Conservation (phyloP, 768 basidiomycete species). For the Termitomyces sp. region DNA sequence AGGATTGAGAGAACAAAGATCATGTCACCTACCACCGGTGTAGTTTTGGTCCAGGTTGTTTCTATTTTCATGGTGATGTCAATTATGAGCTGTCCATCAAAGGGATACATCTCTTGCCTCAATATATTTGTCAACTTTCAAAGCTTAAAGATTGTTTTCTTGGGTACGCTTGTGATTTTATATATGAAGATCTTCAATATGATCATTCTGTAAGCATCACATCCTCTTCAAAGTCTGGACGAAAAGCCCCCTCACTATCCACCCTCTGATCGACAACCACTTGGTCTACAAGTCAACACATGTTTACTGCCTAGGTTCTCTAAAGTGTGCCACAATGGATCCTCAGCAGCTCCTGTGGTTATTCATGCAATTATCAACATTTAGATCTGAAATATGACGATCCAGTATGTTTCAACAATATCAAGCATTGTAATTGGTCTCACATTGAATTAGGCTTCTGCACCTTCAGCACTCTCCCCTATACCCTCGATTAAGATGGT, state of each 20-base stretch:
- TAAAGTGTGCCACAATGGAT: slow-evolving; percentile 31
- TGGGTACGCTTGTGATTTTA: slow-evolving; percentile 10
- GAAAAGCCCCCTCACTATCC: background rate
- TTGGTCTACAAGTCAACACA: background rate
- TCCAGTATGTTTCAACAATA: slow-evolving; percentile 15
- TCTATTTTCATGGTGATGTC: slow-evolving; percentile 16
- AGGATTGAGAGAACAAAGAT: background rate
- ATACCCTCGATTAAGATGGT: background rate
- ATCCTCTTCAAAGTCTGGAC: background rate
- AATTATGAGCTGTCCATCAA: slow-evolving; percentile 15
- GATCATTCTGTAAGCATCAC: slow-evolving; percentile 8
- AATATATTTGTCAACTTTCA: slow-evolving; percentile 4
- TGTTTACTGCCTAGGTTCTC: slow-evolving; percentile 19
- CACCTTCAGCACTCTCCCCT: background rate
- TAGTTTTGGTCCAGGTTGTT: slow-evolving; percentile 8
- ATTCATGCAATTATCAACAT: slow-evolving; percentile 25
- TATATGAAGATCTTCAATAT: slow-evolving; percentile 15
- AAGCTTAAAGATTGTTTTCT: slow-evolving; percentile 4
- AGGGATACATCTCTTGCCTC: slow-evolving; percentile 18
- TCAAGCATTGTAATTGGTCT: background rate
- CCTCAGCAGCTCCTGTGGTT: slow-evolving; percentile 23
- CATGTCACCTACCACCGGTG: slow-evolving; percentile 6
- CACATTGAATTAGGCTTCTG: background rate
- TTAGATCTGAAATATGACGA: slow-evolving; percentile 23
- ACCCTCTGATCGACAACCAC: no score